These are phyloP conservation scores for Biancaea sappan DNA, from an alignment of 306 rosid species.

Conservation along the genomic window DNA sequence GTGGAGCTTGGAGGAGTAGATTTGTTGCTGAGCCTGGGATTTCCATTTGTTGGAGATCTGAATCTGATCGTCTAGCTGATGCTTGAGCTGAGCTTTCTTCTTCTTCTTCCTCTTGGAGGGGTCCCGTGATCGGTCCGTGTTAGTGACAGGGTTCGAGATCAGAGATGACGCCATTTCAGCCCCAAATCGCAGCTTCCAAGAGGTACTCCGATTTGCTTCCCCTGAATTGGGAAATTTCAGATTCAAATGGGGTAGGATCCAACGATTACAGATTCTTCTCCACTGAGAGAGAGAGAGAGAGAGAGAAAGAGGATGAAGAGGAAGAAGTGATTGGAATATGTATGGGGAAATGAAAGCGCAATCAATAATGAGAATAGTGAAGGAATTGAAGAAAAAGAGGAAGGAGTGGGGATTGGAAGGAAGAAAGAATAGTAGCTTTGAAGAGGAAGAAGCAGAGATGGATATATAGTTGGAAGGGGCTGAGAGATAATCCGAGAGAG, in stretches of 20 bases:
- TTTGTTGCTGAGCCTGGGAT: slow-evolving; percentile 75
- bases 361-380: not conserved
- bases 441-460: not conserved
- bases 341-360: not conserved
- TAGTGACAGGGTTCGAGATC: slow-evolving; percentile 53
- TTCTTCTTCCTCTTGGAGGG: slow-evolving; percentile 53
- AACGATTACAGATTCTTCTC: slow-evolving; percentile 20
- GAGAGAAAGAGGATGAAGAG: not conserved
- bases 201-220: not conserved
- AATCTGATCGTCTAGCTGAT: slow-evolving; percentile 40
- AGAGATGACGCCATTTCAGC: slow-evolving; percentile 55
- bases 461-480: slow-evolving; percentile 10
- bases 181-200: not conserved
- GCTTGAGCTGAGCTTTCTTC: slow-evolving; percentile 53
- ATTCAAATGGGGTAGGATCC: slow-evolving; percentile 28
- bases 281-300: not conserved
- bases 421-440: not conserved
- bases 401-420: not conserved
- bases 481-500: not conserved
- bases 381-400: too few species aligned
- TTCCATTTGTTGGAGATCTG: slow-evolving; percentile 72
- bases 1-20: slow-evolving; percentile 73
- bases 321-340: not conserved
- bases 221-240: not conserved
- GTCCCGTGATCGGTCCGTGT: slow-evolving; percentile 52